Percentiles rank a stretch among this genome's conserved stretches.
Evolutionary conservation across 176 grass and related monocot genomes (phyloP).

Genomic region (sorghum (Sorghum bicolor)): Sorghum_bicolor_NCBIv3 NC_012878.2:53935001-53935500

Average conservation of each 20-base stretch:
- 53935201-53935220: background rate
- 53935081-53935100: conserved; percentile 67
- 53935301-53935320: background rate
- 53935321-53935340: conserved; percentile 13
- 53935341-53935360: conserved; percentile 16
- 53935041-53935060: conserved; percentile 52
- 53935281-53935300: conserved; percentile 19
- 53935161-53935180: background rate
- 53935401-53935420: background rate
- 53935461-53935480: conserved; percentile 22
- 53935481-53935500: background rate
- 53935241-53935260: conserved; percentile 43
- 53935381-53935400: background rate
- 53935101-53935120: conserved; percentile 36
- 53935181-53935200: background rate
- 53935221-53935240: background rate
- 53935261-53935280: background rate
- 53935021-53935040: conserved; percentile 65
- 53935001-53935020: conserved; percentile 61
- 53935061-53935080: conserved; percentile 59
- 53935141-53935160: background rate
- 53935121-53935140: too few relatives aligned
- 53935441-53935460: conserved; percentile 9
- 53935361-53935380: background rate
- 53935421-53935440: background rate